These are phyloP conservation scores for Pseudognaphalium luteoalbum DNA, from an alignment of 129 eudicot species.

Conservation along the genomic window DNA sequence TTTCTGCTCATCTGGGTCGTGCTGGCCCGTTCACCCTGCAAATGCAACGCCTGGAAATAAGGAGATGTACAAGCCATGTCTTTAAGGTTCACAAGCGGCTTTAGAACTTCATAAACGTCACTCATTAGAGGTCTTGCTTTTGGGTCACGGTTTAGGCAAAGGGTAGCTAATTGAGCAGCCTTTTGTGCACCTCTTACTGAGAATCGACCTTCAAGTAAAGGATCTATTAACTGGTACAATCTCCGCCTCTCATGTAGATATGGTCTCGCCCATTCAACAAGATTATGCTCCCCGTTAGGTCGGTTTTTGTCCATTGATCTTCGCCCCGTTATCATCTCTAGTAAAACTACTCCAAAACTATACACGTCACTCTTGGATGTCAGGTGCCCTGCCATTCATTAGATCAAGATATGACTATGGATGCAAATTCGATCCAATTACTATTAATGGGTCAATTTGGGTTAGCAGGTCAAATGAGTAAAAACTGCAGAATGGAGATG, in stretches of 20 bases:
- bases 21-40: constrained; percentile 42
- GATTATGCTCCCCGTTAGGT: constrained; percentile 69
- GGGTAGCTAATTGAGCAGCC: constrained; percentile 71
- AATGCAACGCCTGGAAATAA: constrained; percentile 57
- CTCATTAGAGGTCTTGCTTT: constrained; percentile 75
- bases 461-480: neutral
- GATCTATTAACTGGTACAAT: constrained; percentile 66
- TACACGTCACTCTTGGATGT: constrained; percentile 86
- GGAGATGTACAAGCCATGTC: constrained; percentile 76
- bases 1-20: constrained; percentile 37
- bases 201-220: constrained; percentile 74
- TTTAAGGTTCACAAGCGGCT: constrained; percentile 64
- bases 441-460: neutral
- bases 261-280: constrained; percentile 82
- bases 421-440: neutral
- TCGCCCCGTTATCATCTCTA: constrained; percentile 69
- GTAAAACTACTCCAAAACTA: constrained; percentile 81
- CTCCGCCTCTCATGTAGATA: constrained; percentile 61
- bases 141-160: constrained; percentile 69
- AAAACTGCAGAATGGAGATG: neutral
- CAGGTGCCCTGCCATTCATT: constrained; percentile 59
- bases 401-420: neutral
- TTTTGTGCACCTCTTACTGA: constrained; percentile 74
- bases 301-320: constrained; percentile 85
- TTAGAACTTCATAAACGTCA: constrained; percentile 55